These are phyloP conservation scores for Hypoxylon sp. DNA, from an alignment of 2,329 filamentous ascomycete species.

Conservation along the genomic window DNA sequence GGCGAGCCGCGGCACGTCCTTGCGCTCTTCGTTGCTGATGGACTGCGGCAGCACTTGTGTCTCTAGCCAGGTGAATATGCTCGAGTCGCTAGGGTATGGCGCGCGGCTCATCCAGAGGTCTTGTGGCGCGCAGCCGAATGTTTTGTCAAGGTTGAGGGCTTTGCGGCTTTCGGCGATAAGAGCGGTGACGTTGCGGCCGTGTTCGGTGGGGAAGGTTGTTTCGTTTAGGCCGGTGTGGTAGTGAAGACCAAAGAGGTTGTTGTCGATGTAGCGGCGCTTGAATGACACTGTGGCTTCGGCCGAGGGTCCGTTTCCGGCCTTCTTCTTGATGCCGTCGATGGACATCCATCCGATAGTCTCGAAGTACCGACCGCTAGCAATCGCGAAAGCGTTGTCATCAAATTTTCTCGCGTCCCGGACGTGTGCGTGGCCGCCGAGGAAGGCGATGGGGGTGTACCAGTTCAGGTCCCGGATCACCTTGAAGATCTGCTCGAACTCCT, in stretches of 20 bases:
- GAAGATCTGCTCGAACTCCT: conserved; percentile 84
- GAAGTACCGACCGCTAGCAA: conserved; percentile 92
- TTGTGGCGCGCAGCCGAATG: conserved; percentile 86
- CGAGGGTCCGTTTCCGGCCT: conserved; percentile 51
- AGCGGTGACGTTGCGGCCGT: conserved; percentile 78
- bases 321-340: conserved; percentile 73
- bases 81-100: conserved; percentile 79
- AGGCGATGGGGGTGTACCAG: conserved; percentile 87
- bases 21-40: conserved; percentile 70
- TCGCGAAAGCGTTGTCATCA: conserved; percentile 81
- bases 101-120: conserved; percentile 86
- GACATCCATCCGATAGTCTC: conserved; percentile 97
- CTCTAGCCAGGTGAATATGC: conserved; percentile 86
- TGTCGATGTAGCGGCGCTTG: conserved; percentile 89
- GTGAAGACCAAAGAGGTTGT: conserved; percentile 87
- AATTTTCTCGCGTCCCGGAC: conserved; percentile 87
- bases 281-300: conserved; percentile 69
- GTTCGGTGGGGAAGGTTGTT: conserved; percentile 80
- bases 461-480: conserved; percentile 81
- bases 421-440: conserved; percentile 93
- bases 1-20: conserved; percentile 75
- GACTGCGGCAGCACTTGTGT: conserved; percentile 79
- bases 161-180: conserved; percentile 79
- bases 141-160: conserved; percentile 78
- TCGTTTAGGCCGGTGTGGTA: conserved; percentile 83